Evolutionary conservation across 192 early-diverging fungal species (phyloP).

Genomic region (Spinellus fusiger): DNA sequence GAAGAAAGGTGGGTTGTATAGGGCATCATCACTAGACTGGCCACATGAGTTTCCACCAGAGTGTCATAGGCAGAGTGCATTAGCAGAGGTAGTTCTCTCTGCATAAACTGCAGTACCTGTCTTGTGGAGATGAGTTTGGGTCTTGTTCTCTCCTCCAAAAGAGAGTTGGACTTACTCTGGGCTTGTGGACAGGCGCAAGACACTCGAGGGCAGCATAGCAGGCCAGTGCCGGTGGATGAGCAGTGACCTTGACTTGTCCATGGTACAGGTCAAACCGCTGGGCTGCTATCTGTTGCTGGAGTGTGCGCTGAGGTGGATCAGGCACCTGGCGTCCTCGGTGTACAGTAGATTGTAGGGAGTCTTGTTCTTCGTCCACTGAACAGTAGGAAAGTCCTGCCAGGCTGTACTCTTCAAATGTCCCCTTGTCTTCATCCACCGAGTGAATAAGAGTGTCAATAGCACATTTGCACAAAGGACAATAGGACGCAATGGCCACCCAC

Average conservation of each 20-base stretch:
- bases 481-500: conserved; percentile 18
- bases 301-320: neutral
- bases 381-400: too few relatives aligned
- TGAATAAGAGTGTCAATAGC: conserved; percentile 8
- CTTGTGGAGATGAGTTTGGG: neutral
- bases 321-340: too few relatives aligned
- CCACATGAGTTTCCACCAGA: conserved; percentile 7
- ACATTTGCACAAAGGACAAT: conserved; percentile 24
- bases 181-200: too few relatives aligned
- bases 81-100: conserved; percentile 1
- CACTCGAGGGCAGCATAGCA: too few relatives aligned
- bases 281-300: too few relatives aligned
- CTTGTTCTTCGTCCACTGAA: conserved; percentile 6
- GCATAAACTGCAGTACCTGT: conserved; percentile 1
- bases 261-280: too few relatives aligned
- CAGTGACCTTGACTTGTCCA: too few relatives aligned
- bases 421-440: conserved; percentile 14
- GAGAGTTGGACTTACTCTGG: neutral
- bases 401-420: conserved; percentile 18
- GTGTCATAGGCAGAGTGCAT: conserved; percentile 11
- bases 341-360: neutral
- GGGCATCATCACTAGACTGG: conserved; percentile 8
- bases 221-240: too few relatives aligned
- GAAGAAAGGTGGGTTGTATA: neutral
- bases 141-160: neutral